These are phyloP conservation scores for Cryphonectria carpinicola DNA, from an alignment of 2,329 filamentous ascomycete species.

Conservation along the genomic window DNA sequence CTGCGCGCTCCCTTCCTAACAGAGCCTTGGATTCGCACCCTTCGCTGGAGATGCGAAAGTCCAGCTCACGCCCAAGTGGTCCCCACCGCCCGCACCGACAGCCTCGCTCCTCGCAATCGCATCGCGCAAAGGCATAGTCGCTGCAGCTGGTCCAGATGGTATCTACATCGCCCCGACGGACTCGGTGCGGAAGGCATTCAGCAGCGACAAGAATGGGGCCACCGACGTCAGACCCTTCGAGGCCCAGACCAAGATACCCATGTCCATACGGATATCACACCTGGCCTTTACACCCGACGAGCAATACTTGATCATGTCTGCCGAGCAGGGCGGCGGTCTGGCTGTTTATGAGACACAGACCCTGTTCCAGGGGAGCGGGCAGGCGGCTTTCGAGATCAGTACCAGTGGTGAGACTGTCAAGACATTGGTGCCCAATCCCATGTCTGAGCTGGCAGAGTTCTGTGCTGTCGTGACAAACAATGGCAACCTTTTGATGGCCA, in stretches of 20 bases:
- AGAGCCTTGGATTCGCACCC: constrained; percentile 80
- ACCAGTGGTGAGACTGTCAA: constrained; percentile 78
- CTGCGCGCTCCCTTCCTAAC: constrained; percentile 17
- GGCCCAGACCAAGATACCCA: constrained; percentile 72
- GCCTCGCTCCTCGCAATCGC: constrained; percentile 86
- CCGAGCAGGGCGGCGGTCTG: constrained; percentile 79
- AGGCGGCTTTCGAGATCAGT: constrained; percentile 73
- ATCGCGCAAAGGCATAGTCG: constrained; percentile 77
- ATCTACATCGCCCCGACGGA: constrained; percentile 79
- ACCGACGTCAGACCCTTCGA: constrained; percentile 71
- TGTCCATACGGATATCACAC: constrained; percentile 81
- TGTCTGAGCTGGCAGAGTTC: constrained; percentile 69
- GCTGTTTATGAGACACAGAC: constrained; percentile 79
- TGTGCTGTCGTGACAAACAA: constrained; percentile 80
- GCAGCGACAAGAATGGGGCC: constrained; percentile 60
- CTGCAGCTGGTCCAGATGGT: constrained; percentile 82
- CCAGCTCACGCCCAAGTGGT: constrained; percentile 79
- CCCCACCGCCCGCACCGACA: constrained; percentile 72
- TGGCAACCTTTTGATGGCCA: constrained; percentile 83
- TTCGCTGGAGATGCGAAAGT: constrained; percentile 82
- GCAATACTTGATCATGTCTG: constrained; percentile 78
- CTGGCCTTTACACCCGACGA: constrained; percentile 92
- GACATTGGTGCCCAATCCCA: constrained; percentile 79
- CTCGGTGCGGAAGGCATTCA: constrained; percentile 75
- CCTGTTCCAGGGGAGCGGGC: constrained; percentile 67